Percentiles rank a stretch among this genome's conserved stretches.
phyloP scores from a whole-genome alignment of 202 grass and related monocot species.

The Miscanthus sacchariflorus region DNA sequence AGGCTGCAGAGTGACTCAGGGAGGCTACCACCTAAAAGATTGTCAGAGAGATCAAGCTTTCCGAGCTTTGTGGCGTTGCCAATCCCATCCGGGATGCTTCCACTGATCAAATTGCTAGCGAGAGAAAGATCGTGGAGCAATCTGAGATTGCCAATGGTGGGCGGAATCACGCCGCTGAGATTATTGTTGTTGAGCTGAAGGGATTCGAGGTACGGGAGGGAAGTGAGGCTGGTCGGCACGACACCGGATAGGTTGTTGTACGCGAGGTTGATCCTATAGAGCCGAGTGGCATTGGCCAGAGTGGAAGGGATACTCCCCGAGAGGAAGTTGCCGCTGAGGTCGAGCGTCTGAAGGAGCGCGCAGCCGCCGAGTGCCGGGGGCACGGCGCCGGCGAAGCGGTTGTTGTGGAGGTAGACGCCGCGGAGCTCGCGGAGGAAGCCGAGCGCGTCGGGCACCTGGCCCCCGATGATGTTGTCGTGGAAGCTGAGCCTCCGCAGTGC shows the following conservation, averaged over 20 bases:
- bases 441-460: constrained; percentile 67
- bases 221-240: constrained; percentile 57
- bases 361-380: constrained; percentile 65
- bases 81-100: constrained; percentile 66
- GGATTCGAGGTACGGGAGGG: constrained; percentile 61
- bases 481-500: constrained; percentile 81
- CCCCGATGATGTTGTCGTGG: constrained; percentile 88
- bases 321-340: constrained; percentile 89
- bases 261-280: constrained; percentile 79
- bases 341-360: constrained; percentile 77
- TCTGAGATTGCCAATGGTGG: constrained; percentile 55
- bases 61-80: constrained; percentile 69
- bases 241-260: constrained; percentile 84
- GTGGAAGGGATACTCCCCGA: constrained; percentile 65
- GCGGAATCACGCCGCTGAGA: constrained; percentile 66
- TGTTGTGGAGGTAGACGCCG: constrained; percentile 93
- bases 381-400: constrained; percentile 81
- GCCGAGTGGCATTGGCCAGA: constrained; percentile 61
- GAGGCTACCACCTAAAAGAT: constrained; percentile 68
- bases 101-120: constrained; percentile 60
- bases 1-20: constrained; percentile 78
- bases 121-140: constrained; percentile 53
- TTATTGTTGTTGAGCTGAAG: constrained; percentile 72
- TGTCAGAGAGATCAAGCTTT: constrained; percentile 69
- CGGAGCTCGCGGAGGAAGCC: constrained; percentile 81